These are phyloP conservation scores for Solidago caesia DNA, from an alignment of 129 eudicot species.

Conservation along the genomic window DNA sequence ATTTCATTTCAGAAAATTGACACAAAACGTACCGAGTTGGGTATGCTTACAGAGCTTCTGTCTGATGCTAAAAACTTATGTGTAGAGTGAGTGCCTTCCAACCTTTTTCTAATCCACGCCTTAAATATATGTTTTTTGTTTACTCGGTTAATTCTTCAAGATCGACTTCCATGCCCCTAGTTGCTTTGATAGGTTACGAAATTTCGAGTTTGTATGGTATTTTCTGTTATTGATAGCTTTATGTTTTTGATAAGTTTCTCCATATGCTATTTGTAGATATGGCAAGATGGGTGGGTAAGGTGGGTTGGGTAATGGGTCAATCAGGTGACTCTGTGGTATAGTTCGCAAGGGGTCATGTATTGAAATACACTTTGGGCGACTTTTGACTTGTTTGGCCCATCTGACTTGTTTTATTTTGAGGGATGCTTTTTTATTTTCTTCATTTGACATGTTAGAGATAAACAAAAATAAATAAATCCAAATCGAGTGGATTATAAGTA, in stretches of 20 bases:
- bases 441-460: background rate
- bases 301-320: background rate
- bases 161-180: background rate
- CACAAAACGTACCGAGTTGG: slow-evolving; percentile 59
- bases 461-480: background rate
- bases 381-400: background rate
- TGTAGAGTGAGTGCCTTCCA: slow-evolving; percentile 52
- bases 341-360: background rate
- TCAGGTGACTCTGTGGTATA: background rate
- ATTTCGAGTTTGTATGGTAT: background rate
- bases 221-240: slow-evolving; percentile 14
- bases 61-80: slow-evolving; percentile 57
- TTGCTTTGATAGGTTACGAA: background rate
- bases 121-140: slow-evolving; percentile 3
- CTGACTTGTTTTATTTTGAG: slow-evolving; percentile 4
- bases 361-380: background rate
- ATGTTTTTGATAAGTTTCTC: background rate
- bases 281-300: background rate
- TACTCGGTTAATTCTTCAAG: background rate
- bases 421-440: background rate
- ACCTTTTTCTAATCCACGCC: slow-evolving; percentile 10
- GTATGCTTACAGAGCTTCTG: slow-evolving; percentile 45
- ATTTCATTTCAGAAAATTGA: slow-evolving; percentile 46
- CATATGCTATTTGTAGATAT: background rate
- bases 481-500: background rate